phyloP scores from a whole-genome alignment of 495 filamentous ascomycete genomes.

The Hypoxylon trugodes region DNA sequence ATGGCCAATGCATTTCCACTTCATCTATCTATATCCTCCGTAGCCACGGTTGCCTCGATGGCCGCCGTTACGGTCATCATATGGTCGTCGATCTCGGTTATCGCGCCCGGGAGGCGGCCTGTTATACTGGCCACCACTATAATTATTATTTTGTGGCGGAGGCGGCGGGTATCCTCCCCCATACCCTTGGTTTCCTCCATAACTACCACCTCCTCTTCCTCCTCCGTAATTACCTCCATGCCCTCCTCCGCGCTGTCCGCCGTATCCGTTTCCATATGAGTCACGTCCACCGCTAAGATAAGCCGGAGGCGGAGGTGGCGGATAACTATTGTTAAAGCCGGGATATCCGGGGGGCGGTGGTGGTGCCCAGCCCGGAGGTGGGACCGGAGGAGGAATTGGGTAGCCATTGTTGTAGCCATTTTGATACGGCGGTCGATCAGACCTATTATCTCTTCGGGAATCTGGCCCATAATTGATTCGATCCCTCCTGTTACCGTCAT shows the following conservation, averaged over 20 bases:
- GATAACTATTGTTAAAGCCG: constrained; percentile 53
- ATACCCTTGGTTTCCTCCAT: constrained; percentile 31
- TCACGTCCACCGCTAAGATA: constrained; percentile 41
- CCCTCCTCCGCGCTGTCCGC: constrained; percentile 31
- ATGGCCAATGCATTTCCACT: no score
- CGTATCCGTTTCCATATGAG: constrained; percentile 33
- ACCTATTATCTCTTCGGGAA: constrained; percentile 38
- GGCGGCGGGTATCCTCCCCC: constrained; percentile 25
- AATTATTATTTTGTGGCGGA: constrained; percentile 29
- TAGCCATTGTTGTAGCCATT: constrained; percentile 45
- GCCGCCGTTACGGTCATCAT: constrained; percentile 27
- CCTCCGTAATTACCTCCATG: constrained; percentile 37
- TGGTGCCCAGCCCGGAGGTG: constrained; percentile 52
- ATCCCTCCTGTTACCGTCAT: constrained; percentile 45
- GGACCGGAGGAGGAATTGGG: constrained; percentile 34
- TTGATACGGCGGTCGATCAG: constrained; percentile 29
- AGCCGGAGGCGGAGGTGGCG: constrained; percentile 56
- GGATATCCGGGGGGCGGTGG: constrained; percentile 55
- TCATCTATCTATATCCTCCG: background rate
- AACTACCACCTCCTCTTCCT: constrained; percentile 27
- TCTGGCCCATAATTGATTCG: constrained; percentile 54
- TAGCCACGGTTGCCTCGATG: constrained; percentile 7
- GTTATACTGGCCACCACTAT: constrained; percentile 32
- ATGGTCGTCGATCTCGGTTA: constrained; percentile 26
- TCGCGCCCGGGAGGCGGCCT: constrained; percentile 28